Base-by-base conservation (phyloP, 371 early-diverging fungal genomes). In the Mycotypha africana region DNA sequence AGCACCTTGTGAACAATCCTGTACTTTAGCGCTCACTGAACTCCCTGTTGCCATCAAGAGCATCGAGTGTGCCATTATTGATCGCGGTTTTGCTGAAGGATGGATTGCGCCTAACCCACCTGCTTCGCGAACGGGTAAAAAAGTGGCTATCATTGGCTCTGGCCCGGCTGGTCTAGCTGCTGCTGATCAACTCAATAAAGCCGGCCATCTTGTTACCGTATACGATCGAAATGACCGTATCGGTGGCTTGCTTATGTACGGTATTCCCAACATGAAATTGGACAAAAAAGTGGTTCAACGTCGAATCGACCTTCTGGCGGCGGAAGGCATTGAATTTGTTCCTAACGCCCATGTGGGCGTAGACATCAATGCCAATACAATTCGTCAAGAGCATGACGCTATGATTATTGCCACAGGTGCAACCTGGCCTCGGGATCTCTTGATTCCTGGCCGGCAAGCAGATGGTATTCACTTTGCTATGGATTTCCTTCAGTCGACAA, bases 181-280 rank as follows among this genome's bases (percentile, higher is more conserved):
- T 16, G 98, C 98, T 16, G 98, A 97, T 65, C 94, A 95, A 76
- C 76, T 97, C 48, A 97, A 97, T 78, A 87, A 87, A 67, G 94
- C 93, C 21, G 98, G 98, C 15, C 95, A 97, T 68, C 42, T 42
- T 10, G 94, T 95, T 25, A 92, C 91, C 12, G 95, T 97, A 44
- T 96, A 92, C 60, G 98, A 97, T 63, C 86, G 96, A 44, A 92
- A 94, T 45, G 96, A 96, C 52, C 86, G 93, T 47, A 79, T 88
- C 49, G 98, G 98, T 59, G 98, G 98, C 41, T 72, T 97, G 42
- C 76, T 97, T 53, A 92, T 92, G 85, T 97, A 97, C 63, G 98
- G 98, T 52, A 97, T 97, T 47, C 98, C 98, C 45, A 96, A 97
- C 77, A 97, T 97, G 98, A 97, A 97, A 82, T 86, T 97, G 20